Evolutionary conservation across 441 rosid species (phyloP), one percentile per base, ranked within the genome.

Genomic region (Bruguiera hainesii): DNA sequence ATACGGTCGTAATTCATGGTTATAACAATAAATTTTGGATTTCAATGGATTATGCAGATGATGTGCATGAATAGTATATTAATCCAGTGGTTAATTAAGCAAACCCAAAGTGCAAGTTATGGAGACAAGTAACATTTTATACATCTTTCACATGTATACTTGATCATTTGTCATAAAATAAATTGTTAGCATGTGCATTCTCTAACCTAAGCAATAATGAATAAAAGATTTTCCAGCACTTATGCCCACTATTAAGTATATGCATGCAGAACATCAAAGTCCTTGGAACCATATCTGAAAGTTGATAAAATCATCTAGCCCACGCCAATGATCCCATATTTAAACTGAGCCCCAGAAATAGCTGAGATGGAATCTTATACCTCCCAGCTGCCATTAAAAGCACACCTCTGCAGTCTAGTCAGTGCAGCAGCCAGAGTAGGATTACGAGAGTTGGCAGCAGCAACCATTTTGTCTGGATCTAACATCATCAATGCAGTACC

Each of bases 351-450:
- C 48, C 16, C 16, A 8, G 15, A 1, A 15, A 2, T 53, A 13
- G 23, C 5, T 66, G 3, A 56, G 46, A 53, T 60, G 55, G 35
- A 63, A 82, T 61, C 23, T 49, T 52, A 69, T 89, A 95, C 99
- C 99, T 96, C 99, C 99, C 99, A 96, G 84, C 98, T 93, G 74
- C 99, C 98, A 72, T 96, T 90, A 75, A 96, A 93, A 33, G 99
- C 99, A 85, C 99, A 96, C 78, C 98, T 91, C 82, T 96, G 99
- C 71, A 96, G 90, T 65, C 98, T 88, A 82, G 98, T 96, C 88
- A 93, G 80, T 62, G 99, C 98, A 80, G 97, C 89, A 75, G 96
- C 99, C 52, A 96, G 85, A 67, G 99, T 96, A 74, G 98, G 99
- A 72, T 96, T 96, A 74, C 99, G 98, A 64, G 99, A 96, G 83